phyloP scores from a whole-genome alignment of 371 early-diverging fungal genomes.

The Syncephalastrum monosporum region DNA sequence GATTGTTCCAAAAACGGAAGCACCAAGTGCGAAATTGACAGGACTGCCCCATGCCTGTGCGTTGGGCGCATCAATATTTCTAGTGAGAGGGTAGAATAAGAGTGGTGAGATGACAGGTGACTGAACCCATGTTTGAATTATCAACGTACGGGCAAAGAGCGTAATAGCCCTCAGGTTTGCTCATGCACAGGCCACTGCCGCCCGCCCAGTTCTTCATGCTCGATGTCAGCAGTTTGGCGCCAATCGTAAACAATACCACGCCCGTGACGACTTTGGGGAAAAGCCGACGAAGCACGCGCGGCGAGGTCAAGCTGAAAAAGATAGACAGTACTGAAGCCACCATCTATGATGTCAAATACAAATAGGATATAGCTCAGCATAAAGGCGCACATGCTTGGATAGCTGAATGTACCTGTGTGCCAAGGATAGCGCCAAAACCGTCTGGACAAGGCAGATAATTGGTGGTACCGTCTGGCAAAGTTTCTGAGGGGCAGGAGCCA shows the following conservation, averaged over 20 bases:
- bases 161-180: constrained; percentile 25
- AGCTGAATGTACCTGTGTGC: constrained; percentile 29
- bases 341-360: constrained; percentile 11
- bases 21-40: constrained; percentile 49
- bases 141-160: constrained; percentile 20
- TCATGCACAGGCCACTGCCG: constrained; percentile 42
- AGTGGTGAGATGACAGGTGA: no score
- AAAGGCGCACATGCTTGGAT: background rate
- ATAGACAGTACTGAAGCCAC: constrained; percentile 48
- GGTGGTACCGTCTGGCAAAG: constrained; percentile 37
- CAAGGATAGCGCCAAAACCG: constrained; percentile 53
- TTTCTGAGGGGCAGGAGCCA: constrained; percentile 45
- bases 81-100: no score
- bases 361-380: background rate
- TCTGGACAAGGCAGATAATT: constrained; percentile 48
- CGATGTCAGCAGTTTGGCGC: constrained; percentile 42
- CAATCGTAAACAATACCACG: constrained; percentile 46
- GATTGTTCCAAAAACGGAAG: constrained; percentile 51
- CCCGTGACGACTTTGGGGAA: constrained; percentile 56
- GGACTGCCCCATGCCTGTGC: constrained; percentile 53
- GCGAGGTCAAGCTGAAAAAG: constrained; percentile 47
- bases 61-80: constrained; percentile 42
- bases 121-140: no score
- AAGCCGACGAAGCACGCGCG: constrained; percentile 37
- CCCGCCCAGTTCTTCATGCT: constrained; percentile 52